Evolutionary conservation across 2,329 filamentous ascomycete species (phyloP).

Genomic region (Calycina marina): DNA sequence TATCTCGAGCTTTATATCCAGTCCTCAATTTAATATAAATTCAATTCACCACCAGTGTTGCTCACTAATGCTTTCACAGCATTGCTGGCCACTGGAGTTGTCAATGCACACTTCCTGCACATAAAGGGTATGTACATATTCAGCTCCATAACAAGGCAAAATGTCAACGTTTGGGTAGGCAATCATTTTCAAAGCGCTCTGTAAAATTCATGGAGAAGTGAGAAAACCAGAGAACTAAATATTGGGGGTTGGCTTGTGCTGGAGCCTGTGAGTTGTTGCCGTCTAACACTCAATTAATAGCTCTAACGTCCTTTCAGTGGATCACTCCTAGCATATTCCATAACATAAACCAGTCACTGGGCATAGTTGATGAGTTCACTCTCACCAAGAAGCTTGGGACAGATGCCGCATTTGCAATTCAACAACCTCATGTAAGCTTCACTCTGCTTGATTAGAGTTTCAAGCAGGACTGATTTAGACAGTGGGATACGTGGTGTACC

Average conservation of each 20-base stretch:
- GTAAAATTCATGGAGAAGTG: conserved; percentile 32
- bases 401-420: conserved; percentile 33
- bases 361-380: conserved; percentile 22
- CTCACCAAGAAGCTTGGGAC: conserved; percentile 30
- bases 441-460: conserved; percentile 21
- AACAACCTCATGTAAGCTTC: conserved; percentile 29
- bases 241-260: conserved; percentile 25
- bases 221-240: conserved; percentile 30
- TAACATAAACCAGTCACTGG: conserved; percentile 21
- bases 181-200: conserved; percentile 13
- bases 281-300: too few relatives aligned
- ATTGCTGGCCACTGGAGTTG: conserved; percentile 6
- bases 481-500: conserved; percentile 22
- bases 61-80: conserved; percentile 8
- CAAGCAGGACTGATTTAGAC: background rate
- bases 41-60: conserved; percentile 10
- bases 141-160: too few relatives aligned
- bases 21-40: conserved; percentile 1
- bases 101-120: too few relatives aligned
- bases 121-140: too few relatives aligned
- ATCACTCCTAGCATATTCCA: conserved; percentile 42
- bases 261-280: too few relatives aligned
- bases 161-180: too few relatives aligned
- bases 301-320: too few relatives aligned
- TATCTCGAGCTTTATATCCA: too few relatives aligned